Base-by-base conservation (phyloP, 73 alveolate genomes). In the Paramecium bursaria region DNA sequence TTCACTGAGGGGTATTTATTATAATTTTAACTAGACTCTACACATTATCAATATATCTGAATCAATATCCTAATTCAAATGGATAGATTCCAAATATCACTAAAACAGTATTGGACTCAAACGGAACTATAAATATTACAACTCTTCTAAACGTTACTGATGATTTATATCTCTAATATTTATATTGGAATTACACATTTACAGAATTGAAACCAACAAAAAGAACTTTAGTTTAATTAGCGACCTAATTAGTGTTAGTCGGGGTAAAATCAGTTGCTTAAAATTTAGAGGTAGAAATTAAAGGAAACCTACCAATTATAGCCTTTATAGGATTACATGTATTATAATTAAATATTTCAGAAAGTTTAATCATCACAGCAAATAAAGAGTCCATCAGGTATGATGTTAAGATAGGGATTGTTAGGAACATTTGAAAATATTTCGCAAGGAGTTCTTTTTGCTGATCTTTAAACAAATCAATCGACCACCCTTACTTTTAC, bases 261-360 rank as follows among this genome's bases (percentile, higher is more conserved):
- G 44, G 44, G 27, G 27, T 30, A 30, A 50, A 57, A 57, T 57
- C 33, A 27, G 33, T 30, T n/a, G 33, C 76, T 2, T 30, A 19
- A 10, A 57, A 50, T 30, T 13, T 57, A 50, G 53, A 67, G 19
- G 14, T 67, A 39, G 17, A 44, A 31, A 67, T 67, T 11, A 35
- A 67, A 47, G 82, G 60, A 5, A 67, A 42, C 44, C 23, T 19
- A 35, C 50, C 26, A 39, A 25, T 67, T 9, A 26, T 67, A 13
- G 53, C 57, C 19, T 21, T 67, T 3, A 47, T 67, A 15, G 82
- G 82, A 67, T 67, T 67, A 14, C 82, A 67, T 67, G 76, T 57
- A 57, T 5, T 7, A 27, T 30, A 23, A 57, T 10, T 13, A 0
- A 13, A 14, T 14, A 51, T 2, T 21, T 51, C 33, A 57, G 76